These are phyloP conservation scores for Camellia lanceoleosa DNA, from an alignment of 148 eudicot genomes.

Conservation along the genomic window DNA sequence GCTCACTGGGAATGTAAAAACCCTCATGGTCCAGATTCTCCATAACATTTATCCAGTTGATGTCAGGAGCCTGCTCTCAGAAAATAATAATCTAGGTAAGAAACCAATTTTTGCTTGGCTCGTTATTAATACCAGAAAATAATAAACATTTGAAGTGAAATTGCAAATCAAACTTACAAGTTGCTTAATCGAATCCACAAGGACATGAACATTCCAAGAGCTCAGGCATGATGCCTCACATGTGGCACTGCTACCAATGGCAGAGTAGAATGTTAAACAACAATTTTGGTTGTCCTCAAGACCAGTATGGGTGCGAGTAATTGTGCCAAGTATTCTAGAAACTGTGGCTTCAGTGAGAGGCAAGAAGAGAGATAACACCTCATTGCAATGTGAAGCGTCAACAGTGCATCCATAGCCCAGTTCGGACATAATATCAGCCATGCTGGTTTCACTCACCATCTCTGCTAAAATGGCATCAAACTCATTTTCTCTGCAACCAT, in stretches of 20 bases:
- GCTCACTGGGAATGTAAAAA: conserved; percentile 19
- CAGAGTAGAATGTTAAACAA: conserved; percentile 11
- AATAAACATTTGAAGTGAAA: neutral
- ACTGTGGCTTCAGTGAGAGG: conserved; percentile 19
- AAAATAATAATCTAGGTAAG: conserved; percentile 2
- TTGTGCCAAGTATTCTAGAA: conserved; percentile 17
- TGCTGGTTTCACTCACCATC: conserved; percentile 12
- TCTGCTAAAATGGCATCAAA: conserved; percentile 11
- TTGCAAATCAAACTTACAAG: conserved; percentile 12
- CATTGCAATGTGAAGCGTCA: conserved; percentile 16
- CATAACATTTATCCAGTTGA: conserved; percentile 15
- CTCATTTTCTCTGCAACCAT: neutral
- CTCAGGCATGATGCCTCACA: neutral
- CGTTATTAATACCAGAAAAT: neutral
- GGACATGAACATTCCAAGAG: conserved; percentile 22
- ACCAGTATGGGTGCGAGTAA: conserved; percentile 10
- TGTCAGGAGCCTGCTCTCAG: conserved; percentile 15
- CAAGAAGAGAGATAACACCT: conserved; percentile 18
- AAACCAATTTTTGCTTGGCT: neutral
- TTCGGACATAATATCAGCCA: conserved; percentile 16
- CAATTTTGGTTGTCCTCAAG: conserved; percentile 13
- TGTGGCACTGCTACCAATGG: neutral
- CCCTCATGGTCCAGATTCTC: conserved; percentile 23
- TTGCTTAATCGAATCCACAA: conserved; percentile 17
- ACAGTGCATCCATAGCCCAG: conserved; percentile 17